phyloP scores from a whole-genome alignment of 192 early-diverging fungal species.

The Thoreauomyces humboldtii region DNA sequence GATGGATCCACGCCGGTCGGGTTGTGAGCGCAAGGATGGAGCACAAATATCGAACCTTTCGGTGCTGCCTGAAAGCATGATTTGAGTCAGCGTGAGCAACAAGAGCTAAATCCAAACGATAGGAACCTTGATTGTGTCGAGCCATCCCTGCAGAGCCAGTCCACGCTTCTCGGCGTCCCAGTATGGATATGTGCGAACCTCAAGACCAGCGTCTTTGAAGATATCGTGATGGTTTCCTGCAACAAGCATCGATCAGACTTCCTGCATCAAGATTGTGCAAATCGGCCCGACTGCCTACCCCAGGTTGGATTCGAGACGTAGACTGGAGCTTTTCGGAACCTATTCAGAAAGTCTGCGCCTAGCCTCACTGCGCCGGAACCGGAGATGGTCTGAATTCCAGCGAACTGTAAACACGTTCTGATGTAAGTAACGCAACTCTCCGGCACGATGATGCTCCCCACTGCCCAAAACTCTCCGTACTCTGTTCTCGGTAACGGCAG shows the following conservation, averaged over 20 bases:
- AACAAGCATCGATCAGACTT: neutral
- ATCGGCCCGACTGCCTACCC: constrained; percentile 68
- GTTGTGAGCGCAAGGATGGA: constrained; percentile 99
- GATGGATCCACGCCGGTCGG: constrained; percentile 98
- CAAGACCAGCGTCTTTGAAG: constrained; percentile 80
- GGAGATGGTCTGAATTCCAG: constrained; percentile 85
- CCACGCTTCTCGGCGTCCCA: constrained; percentile 77
- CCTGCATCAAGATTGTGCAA: no score
- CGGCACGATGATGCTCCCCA: neutral
- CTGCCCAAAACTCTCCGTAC: constrained; percentile 38
- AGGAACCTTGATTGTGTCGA: constrained; percentile 56
- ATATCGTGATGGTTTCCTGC: constrained; percentile 86
- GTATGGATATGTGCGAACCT: constrained; percentile 85
- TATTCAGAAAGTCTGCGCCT: constrained; percentile 77
- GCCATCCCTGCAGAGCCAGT: constrained; percentile 77
- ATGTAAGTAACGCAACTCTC: neutral
- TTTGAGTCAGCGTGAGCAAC: neutral
- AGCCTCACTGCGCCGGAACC: constrained; percentile 91
- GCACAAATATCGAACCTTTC: constrained; percentile 75
- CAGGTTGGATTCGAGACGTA: constrained; percentile 96
- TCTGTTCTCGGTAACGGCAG: constrained; percentile 66
- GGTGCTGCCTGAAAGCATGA: constrained; percentile 54
- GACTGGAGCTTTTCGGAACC: constrained; percentile 68
- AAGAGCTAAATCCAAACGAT: neutral
- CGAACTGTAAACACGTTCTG: constrained; percentile 27